phyloP scores from a whole-genome alignment of 2,329 filamentous ascomycete genomes.

The Pseudogymnoascus sp. region DNA sequence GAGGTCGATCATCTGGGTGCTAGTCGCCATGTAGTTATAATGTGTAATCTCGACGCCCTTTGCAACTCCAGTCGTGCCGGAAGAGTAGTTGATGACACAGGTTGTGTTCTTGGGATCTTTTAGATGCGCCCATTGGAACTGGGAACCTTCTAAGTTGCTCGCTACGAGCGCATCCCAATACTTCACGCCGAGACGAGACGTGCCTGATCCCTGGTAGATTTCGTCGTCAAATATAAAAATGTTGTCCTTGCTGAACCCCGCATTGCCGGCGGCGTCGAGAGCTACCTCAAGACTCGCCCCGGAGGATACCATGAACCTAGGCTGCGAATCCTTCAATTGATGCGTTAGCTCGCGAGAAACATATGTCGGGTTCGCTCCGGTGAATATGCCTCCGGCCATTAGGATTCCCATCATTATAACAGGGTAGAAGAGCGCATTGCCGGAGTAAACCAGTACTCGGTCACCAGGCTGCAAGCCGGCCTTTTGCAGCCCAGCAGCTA shows the following conservation, averaged over 20 bases:
- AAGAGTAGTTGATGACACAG: conserved; percentile 70
- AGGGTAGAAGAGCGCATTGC: conserved; percentile 67
- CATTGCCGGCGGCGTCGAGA: conserved; percentile 53
- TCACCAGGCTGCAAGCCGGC: conserved; percentile 60
- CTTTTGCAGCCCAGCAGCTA: conserved; percentile 58
- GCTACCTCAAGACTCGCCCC: conserved; percentile 52
- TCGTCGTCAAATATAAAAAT: conserved; percentile 60
- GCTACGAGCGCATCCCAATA: conserved; percentile 60
- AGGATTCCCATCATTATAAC: conserved; percentile 62
- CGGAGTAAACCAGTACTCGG: conserved; percentile 63
- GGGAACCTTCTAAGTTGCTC: conserved; percentile 39
- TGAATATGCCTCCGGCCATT: conserved; percentile 73
- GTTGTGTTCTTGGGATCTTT: conserved; percentile 41
- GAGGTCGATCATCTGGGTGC: conserved; percentile 40
- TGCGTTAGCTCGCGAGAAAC: conserved; percentile 64
- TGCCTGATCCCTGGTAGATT: conserved; percentile 35
- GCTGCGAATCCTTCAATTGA: conserved; percentile 64
- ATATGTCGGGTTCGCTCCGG: conserved; percentile 63
- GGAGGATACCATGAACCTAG: conserved; percentile 58
- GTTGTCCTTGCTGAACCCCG: conserved; percentile 43
- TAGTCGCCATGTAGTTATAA: conserved; percentile 65
- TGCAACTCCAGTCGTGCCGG: conserved; percentile 70
- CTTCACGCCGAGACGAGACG: conserved; percentile 33
- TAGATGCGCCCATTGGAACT: conserved; percentile 56
- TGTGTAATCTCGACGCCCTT: conserved; percentile 82